A percentile compares a stretch with the other conserved stretches of the same genome.
phyloP scores from a whole-genome alignment of 1,139 yeast genomes.

The Taiozyma sp. region DNA sequence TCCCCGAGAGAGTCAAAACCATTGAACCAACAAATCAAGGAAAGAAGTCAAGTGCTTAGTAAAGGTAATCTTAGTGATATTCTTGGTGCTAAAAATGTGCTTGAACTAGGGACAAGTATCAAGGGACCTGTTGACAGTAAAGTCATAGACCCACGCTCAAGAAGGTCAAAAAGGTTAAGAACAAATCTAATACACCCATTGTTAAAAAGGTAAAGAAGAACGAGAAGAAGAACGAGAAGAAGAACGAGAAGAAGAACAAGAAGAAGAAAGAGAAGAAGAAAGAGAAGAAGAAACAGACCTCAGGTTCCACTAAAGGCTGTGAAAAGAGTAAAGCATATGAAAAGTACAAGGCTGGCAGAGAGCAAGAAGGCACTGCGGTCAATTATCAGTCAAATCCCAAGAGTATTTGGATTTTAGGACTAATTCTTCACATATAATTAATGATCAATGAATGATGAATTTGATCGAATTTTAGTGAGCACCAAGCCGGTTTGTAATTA shows the following conservation, averaged over 20 bases:
- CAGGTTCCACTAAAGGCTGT: background rate
- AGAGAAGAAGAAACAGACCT: fast-evolving
- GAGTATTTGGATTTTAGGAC: background rate
- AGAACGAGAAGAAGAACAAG: no score
- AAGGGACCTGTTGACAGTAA: background rate
- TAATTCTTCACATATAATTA: background rate
- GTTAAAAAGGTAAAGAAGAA: no score
- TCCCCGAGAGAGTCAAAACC: background rate
- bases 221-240: no score
- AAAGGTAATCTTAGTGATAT: background rate
- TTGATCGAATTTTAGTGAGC: no score
- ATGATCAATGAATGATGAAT: background rate
- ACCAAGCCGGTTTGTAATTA: no score
- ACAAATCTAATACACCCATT: no score
- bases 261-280: no score
- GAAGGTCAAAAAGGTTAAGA: no score
- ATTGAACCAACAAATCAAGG: background rate
- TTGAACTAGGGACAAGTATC: background rate
- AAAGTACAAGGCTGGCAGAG: background rate
- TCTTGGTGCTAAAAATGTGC: background rate
- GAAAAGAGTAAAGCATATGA: background rate
- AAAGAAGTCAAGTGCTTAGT: background rate
- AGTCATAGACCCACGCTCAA: background rate
- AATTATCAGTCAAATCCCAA: background rate
- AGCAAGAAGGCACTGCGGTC: background rate